These are phyloP conservation scores for Ichthyophthirius multifiliis DNA, from an alignment of 169 alveolate genomes.

Conservation along the genomic window DNA sequence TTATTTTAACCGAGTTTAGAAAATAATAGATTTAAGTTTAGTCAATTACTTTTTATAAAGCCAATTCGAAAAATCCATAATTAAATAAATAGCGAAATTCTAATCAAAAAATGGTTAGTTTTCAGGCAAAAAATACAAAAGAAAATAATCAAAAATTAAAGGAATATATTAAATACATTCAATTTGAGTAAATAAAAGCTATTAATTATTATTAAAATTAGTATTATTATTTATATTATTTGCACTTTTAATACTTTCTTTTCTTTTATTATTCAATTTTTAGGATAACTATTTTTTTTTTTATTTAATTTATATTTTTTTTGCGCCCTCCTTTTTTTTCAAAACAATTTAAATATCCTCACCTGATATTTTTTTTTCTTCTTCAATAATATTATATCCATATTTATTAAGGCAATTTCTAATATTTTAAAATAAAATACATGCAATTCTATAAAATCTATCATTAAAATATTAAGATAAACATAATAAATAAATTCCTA, in stretches of 20 bases:
- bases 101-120: neutral
- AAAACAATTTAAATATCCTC: neutral
- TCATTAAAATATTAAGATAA: neutral
- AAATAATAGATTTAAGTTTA: constrained; percentile 1
- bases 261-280: too few species aligned
- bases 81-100: neutral
- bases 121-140: neutral
- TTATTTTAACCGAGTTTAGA: too few species aligned
- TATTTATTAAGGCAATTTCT: neutral
- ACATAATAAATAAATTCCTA: neutral
- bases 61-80: constrained; percentile 1
- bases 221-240: neutral
- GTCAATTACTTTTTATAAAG: neutral
- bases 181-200: neutral
- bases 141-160: neutral
- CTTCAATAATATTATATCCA: neutral
- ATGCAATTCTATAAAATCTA: neutral
- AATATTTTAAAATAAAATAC: neutral
- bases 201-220: neutral
- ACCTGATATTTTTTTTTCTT: neutral
- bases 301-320: too few species aligned
- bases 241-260: neutral
- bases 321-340: neutral
- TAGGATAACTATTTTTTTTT: too few species aligned
- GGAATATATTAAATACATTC: neutral